Base-by-base conservation (phyloP, 495 filamentous ascomycete genomes). In the Tuber brumale region DNA sequence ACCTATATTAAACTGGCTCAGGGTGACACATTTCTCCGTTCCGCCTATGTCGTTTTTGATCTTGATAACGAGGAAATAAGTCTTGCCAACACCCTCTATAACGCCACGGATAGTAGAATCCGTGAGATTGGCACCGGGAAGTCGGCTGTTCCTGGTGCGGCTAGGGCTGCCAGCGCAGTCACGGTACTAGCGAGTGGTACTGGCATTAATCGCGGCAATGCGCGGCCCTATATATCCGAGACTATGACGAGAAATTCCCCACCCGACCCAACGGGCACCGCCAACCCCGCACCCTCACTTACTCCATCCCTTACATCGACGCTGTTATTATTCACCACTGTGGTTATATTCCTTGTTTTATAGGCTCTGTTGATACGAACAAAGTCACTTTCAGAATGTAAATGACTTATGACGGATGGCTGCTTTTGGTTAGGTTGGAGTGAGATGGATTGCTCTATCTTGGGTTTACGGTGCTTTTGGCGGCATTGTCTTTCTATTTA, bases 41-140 rank as follows among this genome's bases (percentile, higher is more conserved):
- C 90, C 46, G 94, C 94, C 0, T 99, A 97, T 81, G 90, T 97
- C 42, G 95, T 99, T 0, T 97, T 94, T 81, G 94, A 97, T 80
- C 85, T 97, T 23, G 88, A 87, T 21, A 97, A 95, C 82, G 93
- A 97, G 84, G 88, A 94, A 84, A 94, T 99, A 75, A 92, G 91
- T 18, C 84, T 99, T 57, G 95, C 93, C 19, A 92, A 92, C 81
- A 95, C 95, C 1, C 89, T 89, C 70, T 97, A 96, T 85, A 93
- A 97, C 81, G 85, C 89, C 7, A 92, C 90, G 0, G 79, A 84
- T 7, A 87, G 87, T 37, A 87, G 89, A 69, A 85, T 97, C 70
- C 77, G 87, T 23, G 94, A 97, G 84, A 97, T 98, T 75, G 88
- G 88, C 7, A 87, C 85, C 8, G 92, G 92, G 0, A 82, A 85